These are phyloP conservation scores for Syzygium syzygioides DNA, from an alignment of 441 rosid species.

Conservation along the genomic window DNA sequence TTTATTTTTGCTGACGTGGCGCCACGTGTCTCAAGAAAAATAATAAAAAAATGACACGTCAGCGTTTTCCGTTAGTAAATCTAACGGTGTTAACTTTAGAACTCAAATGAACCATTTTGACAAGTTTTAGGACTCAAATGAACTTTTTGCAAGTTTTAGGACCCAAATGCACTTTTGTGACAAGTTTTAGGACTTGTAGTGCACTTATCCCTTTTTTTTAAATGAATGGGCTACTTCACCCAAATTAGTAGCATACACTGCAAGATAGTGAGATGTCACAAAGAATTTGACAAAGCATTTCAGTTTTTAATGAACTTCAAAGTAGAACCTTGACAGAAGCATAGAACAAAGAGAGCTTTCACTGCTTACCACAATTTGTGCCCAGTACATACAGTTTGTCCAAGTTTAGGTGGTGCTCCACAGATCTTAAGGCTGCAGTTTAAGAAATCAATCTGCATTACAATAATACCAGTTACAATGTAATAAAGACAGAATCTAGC, in stretches of 20 bases:
- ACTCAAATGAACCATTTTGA: too few species aligned
- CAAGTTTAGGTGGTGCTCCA: slow-evolving; percentile 78
- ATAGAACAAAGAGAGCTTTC: neutral
- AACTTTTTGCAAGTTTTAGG: too few species aligned
- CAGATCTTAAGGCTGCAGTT: slow-evolving; percentile 94
- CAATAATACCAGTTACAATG: slow-evolving; percentile 51
- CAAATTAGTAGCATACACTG: neutral
- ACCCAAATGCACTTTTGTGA: too few species aligned
- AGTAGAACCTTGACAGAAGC: neutral
- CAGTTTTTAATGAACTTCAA: neutral
- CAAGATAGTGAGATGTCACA: neutral
- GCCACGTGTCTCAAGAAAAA: too few species aligned
- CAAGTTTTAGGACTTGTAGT: too few species aligned
- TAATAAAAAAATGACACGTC: too few species aligned
- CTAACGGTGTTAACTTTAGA: too few species aligned
- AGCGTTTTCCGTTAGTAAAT: too few species aligned
- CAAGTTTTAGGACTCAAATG: too few species aligned
- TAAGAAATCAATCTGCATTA: slow-evolving; percentile 93
- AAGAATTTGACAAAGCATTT: neutral
- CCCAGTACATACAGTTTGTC: slow-evolving; percentile 93
- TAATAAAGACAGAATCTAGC: slow-evolving; percentile 16
- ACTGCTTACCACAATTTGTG: slow-evolving; percentile 80
- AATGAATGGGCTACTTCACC: neutral
- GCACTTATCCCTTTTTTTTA: neutral
- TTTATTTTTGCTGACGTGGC: too few species aligned